Evolutionary conservation across 1,284 basidiomycete species (phyloP).

Genomic region (Ceratobasidium sp.): DNA sequence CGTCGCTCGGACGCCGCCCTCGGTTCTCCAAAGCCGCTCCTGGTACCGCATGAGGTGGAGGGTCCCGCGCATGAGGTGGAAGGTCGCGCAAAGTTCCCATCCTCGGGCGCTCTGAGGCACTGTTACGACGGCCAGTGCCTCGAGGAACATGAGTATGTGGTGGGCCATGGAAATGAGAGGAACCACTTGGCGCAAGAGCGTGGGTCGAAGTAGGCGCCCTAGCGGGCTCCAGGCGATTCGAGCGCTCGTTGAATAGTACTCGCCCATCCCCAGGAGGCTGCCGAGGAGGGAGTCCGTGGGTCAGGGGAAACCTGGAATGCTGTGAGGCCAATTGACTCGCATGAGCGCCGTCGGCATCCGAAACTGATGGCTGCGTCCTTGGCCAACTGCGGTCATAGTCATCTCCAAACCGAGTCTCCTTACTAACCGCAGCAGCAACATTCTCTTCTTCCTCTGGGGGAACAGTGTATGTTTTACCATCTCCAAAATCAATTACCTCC

Average conservation of each 20-base stretch:
- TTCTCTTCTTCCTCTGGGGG: constrained; percentile 60
- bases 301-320: constrained; percentile 51
- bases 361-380: constrained; percentile 53
- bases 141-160: constrained; percentile 55
- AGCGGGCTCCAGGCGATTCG: constrained; percentile 80
- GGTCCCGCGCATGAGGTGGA: constrained; percentile 63
- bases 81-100: constrained; percentile 51
- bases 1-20: constrained; percentile 33
- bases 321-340: constrained; percentile 57
- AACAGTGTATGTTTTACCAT: constrained; percentile 88
- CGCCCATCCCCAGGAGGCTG: constrained; percentile 56
- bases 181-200: constrained; percentile 44
- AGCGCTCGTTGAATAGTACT: constrained; percentile 90
- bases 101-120: constrained; percentile 29
- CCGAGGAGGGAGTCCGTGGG: constrained; percentile 43
- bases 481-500: constrained; percentile 91
- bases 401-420: constrained; percentile 83
- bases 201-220: constrained; percentile 3
- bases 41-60: constrained; percentile 58
- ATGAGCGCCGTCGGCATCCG: constrained; percentile 23
- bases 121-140: constrained; percentile 44
- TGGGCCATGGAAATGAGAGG: constrained; percentile 36
- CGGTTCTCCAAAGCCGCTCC: constrained; percentile 1
- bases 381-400: constrained; percentile 96
- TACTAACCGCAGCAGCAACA: constrained; percentile 62